Evolutionary conservation across 2,329 filamentous ascomycete genomes (phyloP).

Genomic region (Trichoderma sp.): DNA sequence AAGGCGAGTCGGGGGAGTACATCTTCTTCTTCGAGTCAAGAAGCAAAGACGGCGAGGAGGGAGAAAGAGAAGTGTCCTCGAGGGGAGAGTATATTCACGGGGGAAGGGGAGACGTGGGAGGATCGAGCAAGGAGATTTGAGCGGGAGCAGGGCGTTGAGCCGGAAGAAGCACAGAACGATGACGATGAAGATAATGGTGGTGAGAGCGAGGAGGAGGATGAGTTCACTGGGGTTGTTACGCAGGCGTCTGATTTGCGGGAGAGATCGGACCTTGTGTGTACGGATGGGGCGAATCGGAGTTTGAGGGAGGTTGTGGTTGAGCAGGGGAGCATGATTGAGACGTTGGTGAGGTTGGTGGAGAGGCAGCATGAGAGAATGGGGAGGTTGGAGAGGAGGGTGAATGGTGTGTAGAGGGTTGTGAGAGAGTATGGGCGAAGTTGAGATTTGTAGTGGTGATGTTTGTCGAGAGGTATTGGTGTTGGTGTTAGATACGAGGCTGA

Average conservation of each 20-base stretch:
- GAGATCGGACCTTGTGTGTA: background rate
- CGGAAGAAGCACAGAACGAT: background rate
- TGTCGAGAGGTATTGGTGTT: background rate
- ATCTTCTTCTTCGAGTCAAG: background rate
- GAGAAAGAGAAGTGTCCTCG: background rate
- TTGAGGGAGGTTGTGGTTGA: background rate
- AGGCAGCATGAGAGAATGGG: background rate
- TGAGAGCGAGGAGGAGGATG: background rate
- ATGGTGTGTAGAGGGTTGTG: background rate
- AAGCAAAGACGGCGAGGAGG: background rate
- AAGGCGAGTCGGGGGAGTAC: background rate
- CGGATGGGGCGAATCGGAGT: background rate
- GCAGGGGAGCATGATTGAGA: background rate
- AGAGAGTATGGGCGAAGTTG: background rate
- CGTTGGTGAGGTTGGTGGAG: background rate
- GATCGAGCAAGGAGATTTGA: background rate
- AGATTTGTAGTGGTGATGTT: background rate
- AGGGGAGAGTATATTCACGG: background rate
- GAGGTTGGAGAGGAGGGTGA: background rate
- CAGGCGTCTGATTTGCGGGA: background rate
- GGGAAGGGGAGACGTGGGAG: background rate
- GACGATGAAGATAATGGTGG: background rate
- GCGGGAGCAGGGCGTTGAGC: slow-evolving; percentile 8
- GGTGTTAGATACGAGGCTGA: background rate
- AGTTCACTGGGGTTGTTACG: background rate